Base-by-base conservation (phyloP, 1,139 yeast species). In the Yamadazyma jaroonii region DNA sequence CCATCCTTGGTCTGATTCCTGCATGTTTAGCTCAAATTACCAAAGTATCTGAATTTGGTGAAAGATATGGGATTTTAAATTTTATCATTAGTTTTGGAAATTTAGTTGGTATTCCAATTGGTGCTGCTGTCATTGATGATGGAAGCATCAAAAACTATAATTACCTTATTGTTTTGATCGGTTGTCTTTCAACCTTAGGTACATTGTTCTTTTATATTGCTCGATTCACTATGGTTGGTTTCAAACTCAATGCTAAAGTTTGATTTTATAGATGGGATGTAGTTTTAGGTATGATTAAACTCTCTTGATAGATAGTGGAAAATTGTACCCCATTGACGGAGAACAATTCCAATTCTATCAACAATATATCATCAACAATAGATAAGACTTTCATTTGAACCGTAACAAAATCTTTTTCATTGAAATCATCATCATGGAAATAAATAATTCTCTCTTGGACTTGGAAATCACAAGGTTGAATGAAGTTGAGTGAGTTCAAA, bases 251-350 rank as follows among this genome's bases (percentile, higher is more conserved):
- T 39, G 52, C 49, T 5, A 57, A 49, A 31, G 44, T 55, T 9
- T 41, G 29, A 27, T 13, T 9, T n/a, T 30, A 30, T 22, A 30
- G 15, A 9, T 30, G 17, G 5, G 25, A 6, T 30, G 4, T 6
- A 12, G 4, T 14, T 14, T 11, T n/a, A 31, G 26, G 33, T 7
- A 15, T 8, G 23, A 64, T 73, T 43, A 79, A 62, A 0, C 86
- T 90, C 56, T 84, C 90, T 57, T 84, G 94, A 8, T 80, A 55
- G 4, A 82, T 67, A 0, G 84, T 73, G 2, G 88, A 87, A 3
- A 81, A 72, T 41, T 82, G 75, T 11, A 64, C 65, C 1, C 83
- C 81, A 25, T 71, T 66, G 23, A 50, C 50, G 36, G 72, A 63
- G 54, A 65, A 84, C 50, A 83, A 65, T 42, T 82, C 83, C 9